A percentile compares a stretch with the other conserved stretches of the same genome.
Evolutionary conservation across 2,329 filamentous ascomycete species (phyloP).

Genomic region (Conoideocrella luteorostrata): DNA sequence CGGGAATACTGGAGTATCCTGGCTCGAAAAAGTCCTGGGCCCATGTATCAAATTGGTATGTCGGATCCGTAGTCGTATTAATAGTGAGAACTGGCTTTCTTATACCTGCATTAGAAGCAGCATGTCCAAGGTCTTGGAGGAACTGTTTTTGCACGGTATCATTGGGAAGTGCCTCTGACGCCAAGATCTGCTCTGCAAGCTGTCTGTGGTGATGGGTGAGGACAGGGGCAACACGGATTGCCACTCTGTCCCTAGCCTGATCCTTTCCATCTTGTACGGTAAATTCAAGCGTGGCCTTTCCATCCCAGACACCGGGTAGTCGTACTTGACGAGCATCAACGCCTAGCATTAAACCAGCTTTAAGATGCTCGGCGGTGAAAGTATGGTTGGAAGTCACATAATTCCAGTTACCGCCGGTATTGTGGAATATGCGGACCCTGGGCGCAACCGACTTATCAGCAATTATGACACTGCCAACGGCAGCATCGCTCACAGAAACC

Average conservation of each 20-base stretch:
- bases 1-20: slow-evolving; percentile 31
- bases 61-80: no score
- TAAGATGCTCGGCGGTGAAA: slow-evolving; percentile 22
- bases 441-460: slow-evolving; percentile 2
- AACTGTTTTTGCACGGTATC: no score
- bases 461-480: slow-evolving; percentile 13
- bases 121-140: no score
- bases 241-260: slow-evolving; percentile 19
- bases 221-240: slow-evolving; percentile 29
- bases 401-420: slow-evolving; percentile 17
- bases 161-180: slow-evolving; percentile 9
- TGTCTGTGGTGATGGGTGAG: slow-evolving; percentile 32
- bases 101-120: no score
- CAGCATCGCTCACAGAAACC: slow-evolving; percentile 13
- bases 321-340: slow-evolving; percentile 28
- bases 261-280: slow-evolving; percentile 17
- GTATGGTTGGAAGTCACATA: slow-evolving; percentile 18
- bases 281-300: slow-evolving; percentile 21
- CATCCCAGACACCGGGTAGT: slow-evolving; percentile 20
- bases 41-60: no score
- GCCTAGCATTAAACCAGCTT: slow-evolving; percentile 24
- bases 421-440: slow-evolving; percentile 23
- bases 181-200: slow-evolving; percentile 19
- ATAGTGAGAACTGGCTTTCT: no score
- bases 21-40: slow-evolving; percentile 35